Evolutionary conservation across 23 red algal genomes (phyloP).

Genomic region (Gracilaria vermiculophylla): DNA sequence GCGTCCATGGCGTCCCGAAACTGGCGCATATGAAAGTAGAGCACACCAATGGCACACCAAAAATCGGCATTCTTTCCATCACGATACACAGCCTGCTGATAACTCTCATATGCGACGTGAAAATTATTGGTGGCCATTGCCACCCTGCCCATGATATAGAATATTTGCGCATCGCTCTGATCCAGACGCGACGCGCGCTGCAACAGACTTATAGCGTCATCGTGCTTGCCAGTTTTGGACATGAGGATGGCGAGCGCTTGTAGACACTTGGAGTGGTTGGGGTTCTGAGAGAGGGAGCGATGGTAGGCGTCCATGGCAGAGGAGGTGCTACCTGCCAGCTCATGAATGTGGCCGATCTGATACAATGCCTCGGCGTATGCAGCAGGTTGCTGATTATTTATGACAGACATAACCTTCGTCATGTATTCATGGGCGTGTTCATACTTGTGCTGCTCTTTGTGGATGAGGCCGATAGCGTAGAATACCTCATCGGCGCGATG

Average conservation of each 20-base stretch:
- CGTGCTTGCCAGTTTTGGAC: slow-evolving; percentile 25
- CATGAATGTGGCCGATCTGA: slow-evolving; percentile 79
- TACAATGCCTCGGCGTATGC: slow-evolving; percentile 61
- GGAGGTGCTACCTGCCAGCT: slow-evolving; percentile 10
- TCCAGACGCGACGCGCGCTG: slow-evolving; percentile 68
- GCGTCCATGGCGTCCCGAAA: slow-evolving; percentile 86
- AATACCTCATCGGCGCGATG: slow-evolving; percentile 53
- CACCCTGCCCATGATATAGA: slow-evolving; percentile 50
- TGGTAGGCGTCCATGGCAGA: slow-evolving; percentile 70
- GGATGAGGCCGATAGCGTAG: slow-evolving; percentile 63
- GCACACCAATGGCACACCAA: slow-evolving; percentile 72
- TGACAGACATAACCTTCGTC: slow-evolving; percentile 53
- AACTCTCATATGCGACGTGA: slow-evolving; percentile 70
- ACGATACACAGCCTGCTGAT: slow-evolving; percentile 67
- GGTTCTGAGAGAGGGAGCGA: slow-evolving; percentile 61
- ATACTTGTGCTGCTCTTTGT: slow-evolving; percentile 66
- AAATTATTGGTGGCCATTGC: slow-evolving; percentile 62
- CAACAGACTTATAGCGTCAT: slow-evolving; percentile 48
- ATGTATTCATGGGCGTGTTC: slow-evolving; percentile 53
- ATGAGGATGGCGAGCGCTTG: slow-evolving; percentile 68
- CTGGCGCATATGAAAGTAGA: slow-evolving; percentile 84
- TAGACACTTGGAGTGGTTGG: slow-evolving; percentile 65
- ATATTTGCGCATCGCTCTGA: slow-evolving; percentile 8
- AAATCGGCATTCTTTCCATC: slow-evolving; percentile 70
- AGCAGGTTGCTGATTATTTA: slow-evolving; percentile 13